Evolutionary conservation across 1,139 yeast species (phyloP), one percentile per base, ranked within the genome.

Genomic region (Suzukiozyma palmioleophila): DNA sequence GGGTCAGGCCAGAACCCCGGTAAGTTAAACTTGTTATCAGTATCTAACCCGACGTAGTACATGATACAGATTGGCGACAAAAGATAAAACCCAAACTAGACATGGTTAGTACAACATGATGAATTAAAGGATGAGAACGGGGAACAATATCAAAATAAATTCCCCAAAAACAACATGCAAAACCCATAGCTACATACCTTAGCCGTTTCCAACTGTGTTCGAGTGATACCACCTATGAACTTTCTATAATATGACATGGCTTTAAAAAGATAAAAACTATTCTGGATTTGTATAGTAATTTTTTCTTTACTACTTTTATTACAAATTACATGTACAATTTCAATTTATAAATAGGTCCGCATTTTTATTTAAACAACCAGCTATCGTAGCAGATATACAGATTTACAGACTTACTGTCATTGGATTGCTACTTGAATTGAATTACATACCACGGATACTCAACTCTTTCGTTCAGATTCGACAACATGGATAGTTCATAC

Each of bases 1-100:
- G 97, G 97, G 60, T 89, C 97, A 1, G 97, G 97, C 96, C 96
- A 88, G 62, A 87, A 89, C 13, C 96, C 96, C n/a, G 95, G 95
- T 40, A 89, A 81, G 56, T 88, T 87, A 59, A 90, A 80, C 65
- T 88, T 89, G 51, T 74, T 78, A 60, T 90, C 96, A 1, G 97
- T 84, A 52, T 89, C 90, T 33, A 84, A 75, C 56, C 97, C 97
- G 38, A 88, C 90, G 53, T 84, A 90, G 62, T 87, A 82, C 97
- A 90, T 90, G 53, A 89, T 83, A 15, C 78, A 76, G 38, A 90
- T 85, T 1, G 97, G 97, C 2, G 95, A 79, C 52, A 89, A 69
- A 38, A 90, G 78, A 59, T 87, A 89, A 54, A 89, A 84, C 0
- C 96, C 83, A 64, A 90, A 89, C 84, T 7, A 39, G 27, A 28